Conservation (phyloP, 192 early-diverging fungal genomes). For the Coemansia sp. region DNA sequence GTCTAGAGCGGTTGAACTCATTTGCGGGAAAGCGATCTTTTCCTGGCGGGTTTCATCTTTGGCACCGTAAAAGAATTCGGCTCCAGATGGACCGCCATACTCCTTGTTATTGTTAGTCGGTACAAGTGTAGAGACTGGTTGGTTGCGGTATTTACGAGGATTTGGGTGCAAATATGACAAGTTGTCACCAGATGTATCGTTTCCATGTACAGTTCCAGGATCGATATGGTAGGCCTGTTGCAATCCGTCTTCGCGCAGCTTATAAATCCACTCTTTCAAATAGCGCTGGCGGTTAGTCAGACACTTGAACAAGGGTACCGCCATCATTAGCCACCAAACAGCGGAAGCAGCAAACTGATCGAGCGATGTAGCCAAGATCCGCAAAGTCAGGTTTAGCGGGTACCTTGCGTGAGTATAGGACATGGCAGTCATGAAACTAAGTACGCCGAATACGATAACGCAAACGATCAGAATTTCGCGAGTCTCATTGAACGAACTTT, state of each 20-base stretch:
- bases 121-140: not conserved
- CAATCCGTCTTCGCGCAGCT: slow-evolving; percentile 29
- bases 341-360: slow-evolving; percentile 36
- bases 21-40: not conserved
- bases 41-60: not conserved
- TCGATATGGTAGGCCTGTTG: slow-evolving; percentile 31
- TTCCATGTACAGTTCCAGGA: not conserved
- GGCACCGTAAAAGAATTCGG: not conserved
- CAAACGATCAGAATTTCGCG: slow-evolving; percentile 36
- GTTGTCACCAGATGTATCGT: not conserved
- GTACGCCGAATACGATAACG: slow-evolving; percentile 23
- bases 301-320: slow-evolving; percentile 28
- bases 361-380: slow-evolving; percentile 34
- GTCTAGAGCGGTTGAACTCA: not conserved
- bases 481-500: slow-evolving; percentile 53
- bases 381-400: slow-evolving; percentile 15
- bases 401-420: slow-evolving; percentile 28
- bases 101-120: not conserved
- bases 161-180: not conserved
- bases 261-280: slow-evolving; percentile 22
- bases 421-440: slow-evolving; percentile 37
- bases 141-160: not conserved
- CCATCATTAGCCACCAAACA: slow-evolving; percentile 50
- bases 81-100: not conserved
- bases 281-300: slow-evolving; percentile 20